phyloP scores from a whole-genome alignment of 441 rosid species.

The Pelargonium cotyledonis region DNA sequence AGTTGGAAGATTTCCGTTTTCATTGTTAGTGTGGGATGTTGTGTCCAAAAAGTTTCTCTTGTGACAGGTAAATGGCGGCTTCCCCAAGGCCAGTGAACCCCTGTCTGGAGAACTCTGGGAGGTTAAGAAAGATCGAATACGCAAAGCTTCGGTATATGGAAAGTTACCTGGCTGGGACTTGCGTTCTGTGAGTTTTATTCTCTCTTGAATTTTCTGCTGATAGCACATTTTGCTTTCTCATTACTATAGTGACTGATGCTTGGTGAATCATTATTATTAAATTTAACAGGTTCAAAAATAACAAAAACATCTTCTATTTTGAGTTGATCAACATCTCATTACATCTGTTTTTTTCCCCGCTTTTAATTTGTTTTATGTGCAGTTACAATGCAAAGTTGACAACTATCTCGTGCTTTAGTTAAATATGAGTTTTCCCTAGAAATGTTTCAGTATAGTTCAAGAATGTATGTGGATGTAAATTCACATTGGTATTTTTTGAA shows the following conservation, averaged over 20 bases:
- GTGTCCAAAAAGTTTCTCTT: conserved; percentile 10
- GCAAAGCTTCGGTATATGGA: conserved; percentile 71
- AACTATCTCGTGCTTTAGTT: neutral
- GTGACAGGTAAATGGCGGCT: conserved; percentile 70
- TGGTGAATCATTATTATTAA: neutral
- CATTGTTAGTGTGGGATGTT: conserved; percentile 14
- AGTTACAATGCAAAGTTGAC: neutral
- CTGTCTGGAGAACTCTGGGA: conserved; percentile 95
- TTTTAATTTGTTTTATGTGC: neutral
- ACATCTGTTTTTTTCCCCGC: neutral
- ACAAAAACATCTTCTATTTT: neutral
- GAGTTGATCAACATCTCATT: conserved; percentile 3
- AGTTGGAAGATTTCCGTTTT: conserved; percentile 9
- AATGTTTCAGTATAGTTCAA: neutral
- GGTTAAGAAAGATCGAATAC: conserved; percentile 72
- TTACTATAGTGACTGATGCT: neutral
- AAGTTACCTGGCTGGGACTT: conserved; percentile 91
- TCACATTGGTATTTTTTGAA: neutral
- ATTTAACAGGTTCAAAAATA: neutral
- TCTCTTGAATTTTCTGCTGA: neutral
- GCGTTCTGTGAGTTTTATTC: conserved; percentile 77
- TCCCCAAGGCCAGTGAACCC: conserved; percentile 79
- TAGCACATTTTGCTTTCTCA: neutral
- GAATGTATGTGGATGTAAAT: neutral
- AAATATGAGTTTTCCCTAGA: neutral